These are phyloP conservation scores for Alloteropsis semialata DNA, from an alignment of 176 grass and related monocot species.

Conservation along the genomic window DNA sequence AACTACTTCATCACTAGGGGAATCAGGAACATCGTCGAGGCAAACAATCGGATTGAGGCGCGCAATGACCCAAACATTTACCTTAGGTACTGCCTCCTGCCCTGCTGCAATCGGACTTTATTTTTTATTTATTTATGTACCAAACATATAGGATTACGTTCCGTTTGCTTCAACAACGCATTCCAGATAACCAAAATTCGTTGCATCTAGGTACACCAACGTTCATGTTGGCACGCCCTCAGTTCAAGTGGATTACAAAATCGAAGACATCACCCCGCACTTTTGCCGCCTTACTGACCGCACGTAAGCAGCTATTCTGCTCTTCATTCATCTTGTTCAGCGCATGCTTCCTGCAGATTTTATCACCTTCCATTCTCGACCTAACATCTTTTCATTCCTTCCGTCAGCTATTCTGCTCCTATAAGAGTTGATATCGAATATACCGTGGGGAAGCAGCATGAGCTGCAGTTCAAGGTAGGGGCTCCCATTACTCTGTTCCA, in stretches of 20 bases:
- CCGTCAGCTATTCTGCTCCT: conserved; percentile 74
- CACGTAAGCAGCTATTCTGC: conserved; percentile 40
- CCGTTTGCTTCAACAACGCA: background rate
- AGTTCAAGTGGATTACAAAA: conserved; percentile 29
- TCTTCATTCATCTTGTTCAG: background rate
- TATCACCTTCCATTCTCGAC: background rate
- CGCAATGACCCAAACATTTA: conserved; percentile 55
- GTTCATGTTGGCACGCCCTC: conserved; percentile 50
- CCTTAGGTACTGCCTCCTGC: too few species aligned
- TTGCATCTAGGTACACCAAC: conserved; percentile 46
- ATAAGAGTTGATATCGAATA: conserved; percentile 69
- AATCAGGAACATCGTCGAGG: conserved; percentile 72
- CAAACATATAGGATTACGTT: background rate
- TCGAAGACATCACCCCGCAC: conserved; percentile 50
- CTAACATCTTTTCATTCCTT: conserved; percentile 21
- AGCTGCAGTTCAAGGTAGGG: conserved; percentile 14
- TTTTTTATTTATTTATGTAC: too few species aligned
- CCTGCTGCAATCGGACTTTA: too few species aligned
- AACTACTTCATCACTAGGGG: conserved; percentile 78
- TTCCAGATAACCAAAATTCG: background rate
- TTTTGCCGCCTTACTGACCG: conserved; percentile 88
- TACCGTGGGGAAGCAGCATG: conserved; percentile 54
- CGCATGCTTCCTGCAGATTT: background rate
- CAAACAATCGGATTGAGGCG: conserved; percentile 57
- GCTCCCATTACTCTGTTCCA: conserved; percentile 6